Percentiles rank a stretch among this genome's conserved stretches.
Conservation (phyloP, 1,284 basidiomycete genomes). For the Phenoliferia sp. region DNA sequence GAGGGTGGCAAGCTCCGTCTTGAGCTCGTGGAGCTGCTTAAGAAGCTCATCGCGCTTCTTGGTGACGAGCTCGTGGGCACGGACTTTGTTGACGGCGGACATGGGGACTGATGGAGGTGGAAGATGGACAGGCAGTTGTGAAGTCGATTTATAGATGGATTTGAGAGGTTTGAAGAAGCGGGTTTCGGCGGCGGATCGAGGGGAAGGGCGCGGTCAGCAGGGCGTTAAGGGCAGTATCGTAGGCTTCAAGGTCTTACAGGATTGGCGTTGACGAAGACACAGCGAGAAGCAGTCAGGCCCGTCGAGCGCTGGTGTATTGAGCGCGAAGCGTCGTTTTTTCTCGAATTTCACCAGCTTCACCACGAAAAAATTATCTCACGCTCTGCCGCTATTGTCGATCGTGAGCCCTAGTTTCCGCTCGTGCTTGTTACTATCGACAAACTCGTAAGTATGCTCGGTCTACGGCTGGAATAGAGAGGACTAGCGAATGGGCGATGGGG, state of each 20-base stretch:
- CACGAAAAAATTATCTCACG: too few species aligned
- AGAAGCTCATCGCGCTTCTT: constrained; percentile 63
- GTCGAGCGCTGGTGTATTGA: too few species aligned
- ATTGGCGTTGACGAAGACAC: neutral
- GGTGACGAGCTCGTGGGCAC: constrained; percentile 29
- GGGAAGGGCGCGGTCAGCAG: neutral
- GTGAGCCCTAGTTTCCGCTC: neutral
- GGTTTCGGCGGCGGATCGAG: neutral
- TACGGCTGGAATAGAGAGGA: neutral
- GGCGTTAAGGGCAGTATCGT: neutral
- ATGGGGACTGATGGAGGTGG: constrained; percentile 9
- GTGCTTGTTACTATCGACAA: neutral
- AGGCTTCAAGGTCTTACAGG: neutral
- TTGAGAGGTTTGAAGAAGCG: neutral
- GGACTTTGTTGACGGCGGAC: constrained; percentile 31
- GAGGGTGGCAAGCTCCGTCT: constrained; percentile 78
- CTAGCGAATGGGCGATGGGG: neutral
- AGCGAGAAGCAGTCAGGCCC: neutral
- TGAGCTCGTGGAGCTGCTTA: constrained; percentile 92
- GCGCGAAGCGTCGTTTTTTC: too few species aligned
- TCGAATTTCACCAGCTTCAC: too few species aligned
- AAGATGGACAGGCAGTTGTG: neutral
- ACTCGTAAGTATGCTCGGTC: neutral
- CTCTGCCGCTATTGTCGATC: too few species aligned
- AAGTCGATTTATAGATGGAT: neutral